Evolutionary conservation across 305 asterid species (phyloP), one percentile per base, ranked within the genome.

Genomic region (Solanum chacoense): DNA sequence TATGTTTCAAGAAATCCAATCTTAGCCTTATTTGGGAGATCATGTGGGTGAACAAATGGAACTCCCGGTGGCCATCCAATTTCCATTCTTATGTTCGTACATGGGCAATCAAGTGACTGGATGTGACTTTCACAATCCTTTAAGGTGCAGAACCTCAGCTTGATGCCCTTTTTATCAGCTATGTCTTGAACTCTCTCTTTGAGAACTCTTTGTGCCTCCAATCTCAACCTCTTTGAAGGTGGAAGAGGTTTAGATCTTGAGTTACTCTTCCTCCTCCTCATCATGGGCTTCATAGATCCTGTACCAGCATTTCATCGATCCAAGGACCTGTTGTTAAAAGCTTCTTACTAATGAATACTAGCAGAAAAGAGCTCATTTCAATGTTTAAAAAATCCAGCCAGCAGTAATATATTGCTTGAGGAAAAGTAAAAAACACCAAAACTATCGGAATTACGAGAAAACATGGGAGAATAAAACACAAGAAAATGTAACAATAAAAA

Each of bases 11-110:
- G 98, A 89, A 98, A 98, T 74, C 99, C 97, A 89, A 96, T 94
- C 95, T 98, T 98, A 45, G 99, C 99, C 94, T 96, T 98, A 94
- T 98, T 98, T 16, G 99, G 99, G 92, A 98, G 98, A 93, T 98
- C 99, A 42, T 98, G 99, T 37, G 99, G 99, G 91, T 96, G 99
- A 89, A 96, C 99, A 90, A 98, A 98, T 32, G 99, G 99, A 88
- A 96, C 99, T 84, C 98, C 99, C 1, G 92, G 92, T 16, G 99
- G 99, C 99, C 99, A 98, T 84, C 99, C 99, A 79, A 98, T 96
- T 94, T 98, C 99, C 96, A 94, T 94, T 91, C 98, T 92, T 86
- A 92, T 90, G 89, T 89, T 92, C 55, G 98, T 95, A 83, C 99
- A 98, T 7, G 99, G 99, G 84, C 98, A 95, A 81, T 97, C 99